These are phyloP conservation scores for Suhomyces choctaworum DNA, from an alignment of 1,139 yeast genomes.

Conservation along the genomic window DNA sequence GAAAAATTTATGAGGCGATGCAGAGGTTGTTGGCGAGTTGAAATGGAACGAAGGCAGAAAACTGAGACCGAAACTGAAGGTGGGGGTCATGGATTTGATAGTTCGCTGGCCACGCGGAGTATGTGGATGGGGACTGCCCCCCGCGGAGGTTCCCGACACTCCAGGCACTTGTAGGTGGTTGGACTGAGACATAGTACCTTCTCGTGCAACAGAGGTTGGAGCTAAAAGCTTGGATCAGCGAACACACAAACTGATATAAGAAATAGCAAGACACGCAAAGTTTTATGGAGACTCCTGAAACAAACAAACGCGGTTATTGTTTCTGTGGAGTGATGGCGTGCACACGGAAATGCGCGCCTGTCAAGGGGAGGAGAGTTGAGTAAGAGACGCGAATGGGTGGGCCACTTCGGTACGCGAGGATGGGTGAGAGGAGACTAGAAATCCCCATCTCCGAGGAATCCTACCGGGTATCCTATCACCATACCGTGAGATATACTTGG, in stretches of 20 bases:
- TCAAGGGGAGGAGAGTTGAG: too few species aligned
- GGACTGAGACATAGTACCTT: slow-evolving; percentile 10
- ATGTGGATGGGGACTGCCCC: slow-evolving; percentile 25
- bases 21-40: slow-evolving; percentile 36
- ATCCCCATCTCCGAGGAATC: too few species aligned
- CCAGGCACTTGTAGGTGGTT: slow-evolving; percentile 12
- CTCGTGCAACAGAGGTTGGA: background rate
- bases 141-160: background rate
- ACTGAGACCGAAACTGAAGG: slow-evolving; percentile 43
- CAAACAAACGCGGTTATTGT: slow-evolving; percentile 14
- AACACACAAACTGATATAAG: slow-evolving; percentile 5
- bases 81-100: slow-evolving; percentile 27
- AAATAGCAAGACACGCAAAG: slow-evolving; percentile 10
- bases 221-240: background rate
- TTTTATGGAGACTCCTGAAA: slow-evolving; percentile 10
- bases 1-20: slow-evolving; percentile 43
- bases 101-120: slow-evolving; percentile 26
- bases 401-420: slow-evolving; percentile 1
- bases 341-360: slow-evolving; percentile 3
- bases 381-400: slow-evolving; percentile 2
- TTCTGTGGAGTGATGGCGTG: slow-evolving; percentile 6
- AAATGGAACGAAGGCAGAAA: slow-evolving; percentile 49
- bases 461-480: too few species aligned
- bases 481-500: too few species aligned
- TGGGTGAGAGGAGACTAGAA: too few species aligned